Evolutionary conservation across 257 asterid species (phyloP).

Genomic region (Plantago ovata): DNA sequence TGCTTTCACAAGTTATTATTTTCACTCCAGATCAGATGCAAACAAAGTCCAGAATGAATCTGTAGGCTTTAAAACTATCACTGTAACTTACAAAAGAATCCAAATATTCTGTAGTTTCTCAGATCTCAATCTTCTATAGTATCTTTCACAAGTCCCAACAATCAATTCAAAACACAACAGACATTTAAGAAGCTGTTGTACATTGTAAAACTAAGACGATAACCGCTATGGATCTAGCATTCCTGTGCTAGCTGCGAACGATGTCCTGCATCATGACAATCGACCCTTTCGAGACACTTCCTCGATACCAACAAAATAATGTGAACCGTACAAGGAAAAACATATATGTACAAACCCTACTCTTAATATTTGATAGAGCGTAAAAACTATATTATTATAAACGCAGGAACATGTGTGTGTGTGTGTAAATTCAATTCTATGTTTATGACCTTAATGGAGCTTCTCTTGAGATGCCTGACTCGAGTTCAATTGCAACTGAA

Average conservation of each 20-base stretch:
- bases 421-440: conserved; percentile 10
- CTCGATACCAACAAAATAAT: conserved; percentile 16
- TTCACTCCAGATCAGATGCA: no score
- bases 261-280: neutral
- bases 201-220: neutral
- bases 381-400: neutral
- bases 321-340: neutral
- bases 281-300: conserved; percentile 7
- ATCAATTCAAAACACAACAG: no score
- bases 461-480: conserved; percentile 33
- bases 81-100: no score
- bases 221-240: neutral
- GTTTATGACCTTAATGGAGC: conserved; percentile 35
- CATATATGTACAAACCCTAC: conserved; percentile 19
- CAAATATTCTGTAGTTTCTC: no score
- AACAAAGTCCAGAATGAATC: no score
- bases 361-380: neutral
- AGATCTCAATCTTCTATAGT: no score
- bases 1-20: no score
- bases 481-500: conserved; percentile 35
- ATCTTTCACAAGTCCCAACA: no score
- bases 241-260: neutral
- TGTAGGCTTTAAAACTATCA: no score
- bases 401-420: conserved; percentile 4
- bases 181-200: no score